These are phyloP conservation scores for Capsella rubella DNA, from an alignment of 441 rosid genomes.

Conservation along the genomic window DNA sequence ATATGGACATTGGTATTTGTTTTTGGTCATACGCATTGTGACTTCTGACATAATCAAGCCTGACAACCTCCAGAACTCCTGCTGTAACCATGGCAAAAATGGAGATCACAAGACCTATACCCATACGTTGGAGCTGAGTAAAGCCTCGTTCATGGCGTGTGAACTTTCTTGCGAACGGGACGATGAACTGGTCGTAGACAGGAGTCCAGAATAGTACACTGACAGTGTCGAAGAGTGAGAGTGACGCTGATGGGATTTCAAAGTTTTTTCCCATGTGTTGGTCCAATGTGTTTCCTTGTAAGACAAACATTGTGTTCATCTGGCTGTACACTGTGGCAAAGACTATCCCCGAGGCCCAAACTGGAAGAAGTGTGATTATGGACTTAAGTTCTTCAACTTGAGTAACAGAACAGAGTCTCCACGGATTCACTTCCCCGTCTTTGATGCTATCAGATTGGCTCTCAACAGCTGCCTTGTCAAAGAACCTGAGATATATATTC, in stretches of 20 bases:
- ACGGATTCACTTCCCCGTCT: conserved; percentile 54
- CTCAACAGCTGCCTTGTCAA: conserved; percentile 94
- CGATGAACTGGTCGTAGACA: conserved; percentile 71
- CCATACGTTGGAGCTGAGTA: conserved; percentile 93
- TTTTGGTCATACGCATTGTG: conserved; percentile 69
- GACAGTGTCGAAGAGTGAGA: conserved; percentile 83
- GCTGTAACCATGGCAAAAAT: conserved; percentile 77
- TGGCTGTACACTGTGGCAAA: conserved; percentile 84
- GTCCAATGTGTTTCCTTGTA: conserved; percentile 93
- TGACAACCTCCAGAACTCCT: conserved; percentile 64
- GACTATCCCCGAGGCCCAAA: conserved; percentile 90
- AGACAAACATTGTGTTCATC: conserved; percentile 85
- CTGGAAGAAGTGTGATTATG: conserved; percentile 72
- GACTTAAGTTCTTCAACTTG: conserved; percentile 94
- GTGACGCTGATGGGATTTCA: conserved; percentile 89
- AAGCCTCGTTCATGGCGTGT: conserved; percentile 86
- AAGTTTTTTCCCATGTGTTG: conserved; percentile 78
- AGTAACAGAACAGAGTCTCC: conserved; percentile 91
- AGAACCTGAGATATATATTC: conserved; percentile 59
- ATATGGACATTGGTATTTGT: conserved; percentile 75
- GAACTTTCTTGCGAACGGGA: conserved; percentile 70
- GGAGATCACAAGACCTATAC: conserved; percentile 87
- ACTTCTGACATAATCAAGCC: conserved; percentile 59
- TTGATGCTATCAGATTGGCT: conserved; percentile 53
- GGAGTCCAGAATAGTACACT: conserved; percentile 97